Evolutionary conservation across 1,139 yeast species (phyloP).

Genomic region (Saccharomyces hybrid): DNA sequence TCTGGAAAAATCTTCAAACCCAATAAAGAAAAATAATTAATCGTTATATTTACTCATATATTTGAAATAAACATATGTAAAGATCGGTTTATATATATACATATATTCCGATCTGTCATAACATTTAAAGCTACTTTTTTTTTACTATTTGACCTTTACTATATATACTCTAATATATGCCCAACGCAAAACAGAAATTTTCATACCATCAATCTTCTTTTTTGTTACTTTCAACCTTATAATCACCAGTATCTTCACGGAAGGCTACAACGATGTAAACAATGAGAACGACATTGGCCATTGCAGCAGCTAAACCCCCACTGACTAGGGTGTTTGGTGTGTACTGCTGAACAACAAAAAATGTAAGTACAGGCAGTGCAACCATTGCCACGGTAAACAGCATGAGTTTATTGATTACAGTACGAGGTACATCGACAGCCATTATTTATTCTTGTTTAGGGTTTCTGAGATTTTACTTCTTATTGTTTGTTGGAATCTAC

Average conservation of each 20-base stretch:
- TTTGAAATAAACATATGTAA: not conserved
- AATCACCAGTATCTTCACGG: constrained; percentile 56
- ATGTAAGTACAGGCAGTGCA: constrained; percentile 62
- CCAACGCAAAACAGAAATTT: too few species aligned
- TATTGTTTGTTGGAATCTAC: not conserved
- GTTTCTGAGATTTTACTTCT: not conserved
- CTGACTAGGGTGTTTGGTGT: constrained; percentile 60
- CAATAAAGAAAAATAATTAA: constrained; percentile 51
- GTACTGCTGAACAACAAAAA: constrained; percentile 55
- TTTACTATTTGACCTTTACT: not conserved
- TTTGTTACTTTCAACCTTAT: constrained; percentile 31
- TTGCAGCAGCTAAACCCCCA: constrained; percentile 85
- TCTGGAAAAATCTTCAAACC: constrained; percentile 59
- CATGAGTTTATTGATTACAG: constrained; percentile 55
- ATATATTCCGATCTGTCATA: not conserved
- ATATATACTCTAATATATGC: not conserved
- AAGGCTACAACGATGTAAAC: constrained; percentile 86
- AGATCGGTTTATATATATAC: constrained; percentile 7
- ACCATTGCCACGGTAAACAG: constrained; percentile 90
- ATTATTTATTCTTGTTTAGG: constrained; percentile 24
- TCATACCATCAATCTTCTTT: constrained; percentile 11
- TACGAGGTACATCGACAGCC: constrained; percentile 55
- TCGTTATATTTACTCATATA: constrained; percentile 6
- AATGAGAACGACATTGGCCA: constrained; percentile 79
- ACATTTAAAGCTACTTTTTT: not conserved